Evolutionary conservation across 164 flowering plant genomes (phyloP), one percentile per base, ranked within the genome.

Genomic region (Kalanchoe fedtschenkoi): DNA sequence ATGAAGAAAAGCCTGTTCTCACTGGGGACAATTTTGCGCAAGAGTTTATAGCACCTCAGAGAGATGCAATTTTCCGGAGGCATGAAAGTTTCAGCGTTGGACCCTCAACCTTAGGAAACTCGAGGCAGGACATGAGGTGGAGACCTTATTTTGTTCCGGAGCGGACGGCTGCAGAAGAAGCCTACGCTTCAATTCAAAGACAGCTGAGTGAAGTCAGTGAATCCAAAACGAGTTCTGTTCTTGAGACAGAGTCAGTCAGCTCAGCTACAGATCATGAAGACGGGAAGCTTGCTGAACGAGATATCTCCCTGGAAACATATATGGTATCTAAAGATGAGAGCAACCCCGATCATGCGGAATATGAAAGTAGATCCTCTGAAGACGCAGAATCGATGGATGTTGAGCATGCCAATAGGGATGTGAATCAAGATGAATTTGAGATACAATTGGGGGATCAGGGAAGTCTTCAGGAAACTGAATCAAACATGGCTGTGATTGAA

Each of bases 1-100:
- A 66, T 67, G 89, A 82, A 65, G 96, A 89, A 72, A 83, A 79
- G 69, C 85, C 87, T 54, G 77, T 80, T 74, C 83, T 83, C 42
- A 73, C 67, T 51, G 83, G 77, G 21, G 96, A 84, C 34, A 71
- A 66, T 65, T 76, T 84, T 58, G 70, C 74, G 8, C 73, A 83
- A 63, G 97, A 85, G 71, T 83, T 83, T 63, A 62, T 54, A 60
- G 24, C 73, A 15, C 42, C 67, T 66, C 81, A 79, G 58, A 88
- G 74, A 74, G 98, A 85, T 34, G 42, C 71, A n/a, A 37, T 44
- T 44, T 44, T 84, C 63, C 67, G 86, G 1, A 84, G 97, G 69
- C 78, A 81, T 64, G 96, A 88, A 63, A 87, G 85, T 71, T 92
- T 88, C 68, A 80, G 72, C 57, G 39, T 83, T 54, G 85, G 91